Evolutionary conservation across 768 basidiomycete genomes (phyloP), one percentile per base, ranked within the genome.

Genomic region (Dioszegia hungarica): DNA sequence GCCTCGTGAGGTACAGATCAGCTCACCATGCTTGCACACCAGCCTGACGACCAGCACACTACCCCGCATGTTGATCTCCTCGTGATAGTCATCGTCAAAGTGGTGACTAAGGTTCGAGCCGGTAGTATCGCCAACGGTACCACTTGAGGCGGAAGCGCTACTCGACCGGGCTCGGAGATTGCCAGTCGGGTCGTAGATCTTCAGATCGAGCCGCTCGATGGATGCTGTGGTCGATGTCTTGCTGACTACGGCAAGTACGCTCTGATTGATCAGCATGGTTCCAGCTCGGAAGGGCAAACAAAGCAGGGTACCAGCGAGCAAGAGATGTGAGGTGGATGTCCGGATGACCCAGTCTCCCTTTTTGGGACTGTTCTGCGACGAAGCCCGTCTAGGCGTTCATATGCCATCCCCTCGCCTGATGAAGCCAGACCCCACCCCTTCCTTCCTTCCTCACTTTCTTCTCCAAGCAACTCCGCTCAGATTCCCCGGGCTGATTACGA

Each of bases 1-100:
- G n/a, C n/a, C n/a, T n/a, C n/a, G n/a, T n/a, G n/a, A n/a, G n/a
- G n/a, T n/a, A n/a, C n/a, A n/a, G n/a, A n/a, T n/a, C 3, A 53
- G 24, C 70, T 57, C 44, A 73, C 75, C 75, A 50, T 76, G 67
- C 57, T 74, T 72, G 60, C 75, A 76, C 19, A 74, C 62, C 27
- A 76, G 54, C 45, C 71, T 67, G 36, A 76, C 59, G 24, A 70
- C 56, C 49, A 73, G 55, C 33, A 64, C 63, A 24, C 57, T 52
- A 25, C 57, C 56, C 34, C 54, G 49, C 12, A 59, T 54, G 45
- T 57, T 14, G 3, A 24, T 19, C 5, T 9, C 57, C 9, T 60
- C 60, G 25, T 63, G 59, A 48, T 62, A 63, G 24, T 66, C 62
- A 1, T 61, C 61, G 17, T 66, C 66, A 31, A 62, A 45, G 31